Base-by-base conservation (phyloP, 2,329 filamentous ascomycete species). In the Incumbomyces delicatus region DNA sequence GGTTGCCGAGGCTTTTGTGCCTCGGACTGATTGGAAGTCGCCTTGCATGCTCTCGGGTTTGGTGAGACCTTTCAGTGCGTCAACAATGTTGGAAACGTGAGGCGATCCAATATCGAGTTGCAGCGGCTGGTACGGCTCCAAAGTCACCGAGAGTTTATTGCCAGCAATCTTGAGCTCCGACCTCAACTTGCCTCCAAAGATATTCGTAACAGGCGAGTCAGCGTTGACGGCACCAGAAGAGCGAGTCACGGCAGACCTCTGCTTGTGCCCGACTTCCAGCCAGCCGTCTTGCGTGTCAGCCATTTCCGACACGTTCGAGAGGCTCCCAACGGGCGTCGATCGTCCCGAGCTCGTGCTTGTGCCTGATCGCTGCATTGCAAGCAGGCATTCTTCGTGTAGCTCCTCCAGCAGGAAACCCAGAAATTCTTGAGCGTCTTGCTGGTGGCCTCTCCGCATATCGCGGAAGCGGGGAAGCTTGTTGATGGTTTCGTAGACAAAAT, bases 361-460 rank as follows among this genome's bases (percentile, higher is more conserved):
- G 5, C 70, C 67, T 47, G 69, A 70, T 53, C 78, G 77, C 8
- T 45, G 42, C 69, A 94, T 85, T 39, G 90, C 81, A 48, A 81
- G 76, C 13, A 81, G 79, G 62, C 89, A 95, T 64, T 98, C 92
- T 54, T 96, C 89, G 58, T 95, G 89, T 30, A 98, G 77, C 40
- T 87, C 87, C 60, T 95, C 89, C 3, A 98, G 74, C 30, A 98
- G 72, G 63, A 96, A 94, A 0, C 89, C 90, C 18, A 98, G 72
- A 57, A 98, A 98, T 61, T 98, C 92, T 61, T 98, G 88, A 1
- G 92, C 92, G 68, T 98, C 92, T 71, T 98, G 90, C 63, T 98
- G 92, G 58, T 95, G 90, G 13, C 92, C 92, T 50, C 88, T 85
- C 62, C 85, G 82, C 88, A 98, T 95, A 60, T 84, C 86, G 18